Evolutionary conservation across 768 basidiomycete species (phyloP).

Genomic region (Serendipita indica): DNA sequence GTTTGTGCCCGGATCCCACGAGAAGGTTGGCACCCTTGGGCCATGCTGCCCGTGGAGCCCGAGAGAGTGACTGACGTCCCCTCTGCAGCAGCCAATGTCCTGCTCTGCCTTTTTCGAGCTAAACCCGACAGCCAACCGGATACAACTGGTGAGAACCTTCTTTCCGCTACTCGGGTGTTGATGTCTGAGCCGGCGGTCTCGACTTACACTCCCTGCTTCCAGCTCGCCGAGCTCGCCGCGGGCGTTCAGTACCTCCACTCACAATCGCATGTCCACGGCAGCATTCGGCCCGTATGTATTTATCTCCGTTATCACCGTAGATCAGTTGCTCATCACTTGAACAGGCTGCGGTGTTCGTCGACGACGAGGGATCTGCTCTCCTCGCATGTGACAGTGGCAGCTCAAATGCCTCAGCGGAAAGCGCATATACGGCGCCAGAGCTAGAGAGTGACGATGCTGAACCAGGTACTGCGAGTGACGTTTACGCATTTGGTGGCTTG

Average conservation of each 20-base stretch:
- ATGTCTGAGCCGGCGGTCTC: no score
- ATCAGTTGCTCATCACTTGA: background rate
- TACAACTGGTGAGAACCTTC: background rate
- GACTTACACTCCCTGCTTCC: background rate
- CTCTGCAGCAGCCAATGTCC: no score
- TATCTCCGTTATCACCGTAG: background rate
- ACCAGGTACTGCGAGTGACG: no score
- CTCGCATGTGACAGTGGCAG: background rate
- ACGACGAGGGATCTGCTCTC: slow-evolving; percentile 1
- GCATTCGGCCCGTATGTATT: slow-evolving; percentile 3
- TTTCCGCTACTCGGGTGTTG: background rate
- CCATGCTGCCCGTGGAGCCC: no score
- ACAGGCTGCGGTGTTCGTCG: background rate
- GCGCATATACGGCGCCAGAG: background rate
- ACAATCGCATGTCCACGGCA: background rate
- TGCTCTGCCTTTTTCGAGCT: no score
- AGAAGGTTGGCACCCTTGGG: no score
- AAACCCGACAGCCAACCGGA: background rate
- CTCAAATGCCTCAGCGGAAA: background rate
- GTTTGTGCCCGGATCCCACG: no score
- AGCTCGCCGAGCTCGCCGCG: slow-evolving; percentile 7
- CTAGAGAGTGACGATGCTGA: no score
- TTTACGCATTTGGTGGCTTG: background rate
- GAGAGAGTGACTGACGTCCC: no score
- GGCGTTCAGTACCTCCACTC: slow-evolving; percentile 3